Base-by-base conservation (phyloP, 805 yeast genomes). In the Myxozyma udenii region DNA sequence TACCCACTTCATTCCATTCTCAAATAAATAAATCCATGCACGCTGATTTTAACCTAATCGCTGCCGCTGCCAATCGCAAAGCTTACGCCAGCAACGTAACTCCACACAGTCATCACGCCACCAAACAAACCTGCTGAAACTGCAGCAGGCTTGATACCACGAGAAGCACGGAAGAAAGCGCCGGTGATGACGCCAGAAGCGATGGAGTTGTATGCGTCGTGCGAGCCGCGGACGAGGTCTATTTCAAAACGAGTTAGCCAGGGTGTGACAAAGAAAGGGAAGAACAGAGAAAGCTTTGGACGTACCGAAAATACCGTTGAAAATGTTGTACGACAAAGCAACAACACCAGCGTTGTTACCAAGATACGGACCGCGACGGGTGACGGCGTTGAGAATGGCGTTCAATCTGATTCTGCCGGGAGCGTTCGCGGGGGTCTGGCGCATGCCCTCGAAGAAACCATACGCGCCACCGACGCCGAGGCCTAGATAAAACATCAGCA, bases 271-370 rank as follows among this genome's bases (percentile, higher is more conserved):
- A 5, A n/a, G 11, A n/a, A 26, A 26, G 33, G 19, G 1, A 2
- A 2, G 21, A 42, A 3, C 28, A 12, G 25, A 3, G 37, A 14
- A 2, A 19, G n/a, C n/a, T 11, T 11, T 11, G 26, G 6, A 44
- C 55, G 9, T 47, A 54, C 58, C 55, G 37, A 55, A 43, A 9
- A 84, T 67, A 25, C 93, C 80, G 71, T 89, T 90, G 61, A 87
- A 76, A 61, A 91, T 69, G 73, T 93, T 93, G 73, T 93, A 93
- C 59, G 85, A 78, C 63, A 93, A 72, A 22, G 97, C 96, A 62
- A 93, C 76, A 19, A 89, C 95, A 73, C 97, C 98, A 14, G 96
- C 95, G 47, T 85, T 83, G 74, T 93, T 93, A 62, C 98, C 98
- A 66, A 91, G 72, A 70, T 81, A 91, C 21, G 98, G 98, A 55